Percentiles rank a stretch among this genome's conserved stretches.
phyloP scores from a whole-genome alignment of 768 basidiomycete genomes.

The Mycena rosella region DNA sequence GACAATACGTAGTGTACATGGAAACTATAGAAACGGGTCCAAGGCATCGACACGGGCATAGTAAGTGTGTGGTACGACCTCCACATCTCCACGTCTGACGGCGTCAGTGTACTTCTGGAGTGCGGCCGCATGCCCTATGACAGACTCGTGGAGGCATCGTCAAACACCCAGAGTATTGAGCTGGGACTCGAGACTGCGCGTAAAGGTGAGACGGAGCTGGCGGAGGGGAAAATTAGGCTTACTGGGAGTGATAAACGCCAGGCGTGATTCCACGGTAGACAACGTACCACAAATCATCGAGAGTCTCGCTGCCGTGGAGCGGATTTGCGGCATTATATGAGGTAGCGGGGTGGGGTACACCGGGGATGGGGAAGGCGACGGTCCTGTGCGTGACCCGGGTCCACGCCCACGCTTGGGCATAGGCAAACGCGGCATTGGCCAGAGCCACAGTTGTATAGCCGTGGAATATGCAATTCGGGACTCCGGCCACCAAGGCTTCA shows the following conservation, averaged over 20 bases:
- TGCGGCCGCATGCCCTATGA: not conserved
- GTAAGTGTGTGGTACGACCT: not conserved
- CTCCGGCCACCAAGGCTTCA: not conserved
- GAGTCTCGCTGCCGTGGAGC: not conserved
- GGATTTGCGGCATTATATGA: not conserved
- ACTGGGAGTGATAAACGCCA: constrained; percentile 1
- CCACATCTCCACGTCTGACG: not conserved
- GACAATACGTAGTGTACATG: not conserved
- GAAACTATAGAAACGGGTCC: not conserved
- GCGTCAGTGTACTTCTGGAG: not conserved
- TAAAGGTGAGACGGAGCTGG: not conserved
- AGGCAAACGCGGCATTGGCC: not conserved
- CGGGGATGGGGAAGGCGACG: not conserved
- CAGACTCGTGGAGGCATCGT: not conserved
- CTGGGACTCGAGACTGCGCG: not conserved
- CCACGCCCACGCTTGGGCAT: not conserved
- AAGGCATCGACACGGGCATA: not conserved
- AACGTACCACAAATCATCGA: not conserved
- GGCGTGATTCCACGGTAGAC: not conserved
- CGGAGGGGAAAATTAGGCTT: not conserved
- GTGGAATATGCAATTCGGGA: not conserved
- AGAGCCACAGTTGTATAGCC: not conserved
- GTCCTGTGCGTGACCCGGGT: not conserved
- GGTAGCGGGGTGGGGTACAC: not conserved
- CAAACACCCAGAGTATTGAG: not conserved